A percentile compares a stretch with the other conserved stretches of the same genome.
Evolutionary conservation across 1,284 basidiomycete genomes (phyloP).

Genomic region (Lentinula novae-zelandiae): DNA sequence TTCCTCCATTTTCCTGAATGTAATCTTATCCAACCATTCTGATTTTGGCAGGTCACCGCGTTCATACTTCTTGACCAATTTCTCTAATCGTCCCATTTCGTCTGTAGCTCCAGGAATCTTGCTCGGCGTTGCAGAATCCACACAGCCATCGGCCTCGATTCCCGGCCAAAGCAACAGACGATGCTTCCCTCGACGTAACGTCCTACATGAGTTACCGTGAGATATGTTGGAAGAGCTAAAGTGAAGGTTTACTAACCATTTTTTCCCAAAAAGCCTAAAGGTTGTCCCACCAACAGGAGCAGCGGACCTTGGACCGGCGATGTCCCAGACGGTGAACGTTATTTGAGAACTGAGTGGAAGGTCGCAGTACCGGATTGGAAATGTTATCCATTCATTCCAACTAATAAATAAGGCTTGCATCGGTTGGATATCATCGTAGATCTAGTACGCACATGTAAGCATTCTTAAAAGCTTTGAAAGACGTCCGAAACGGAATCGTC

Average conservation of each 20-base stretch:
- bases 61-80: constrained; percentile 96
- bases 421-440: background rate
- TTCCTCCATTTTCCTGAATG: constrained; percentile 92
- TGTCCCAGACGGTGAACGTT: constrained; percentile 94
- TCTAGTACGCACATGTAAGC: constrained; percentile 59
- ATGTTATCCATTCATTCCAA: constrained; percentile 93
- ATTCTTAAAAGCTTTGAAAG: constrained; percentile 89
- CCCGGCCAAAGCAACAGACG: constrained; percentile 82
- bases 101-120: constrained; percentile 70
- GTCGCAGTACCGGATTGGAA: constrained; percentile 91
- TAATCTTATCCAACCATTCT: constrained; percentile 94
- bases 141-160: constrained; percentile 80
- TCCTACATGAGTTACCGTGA: constrained; percentile 45
- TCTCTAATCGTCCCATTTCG: constrained; percentile 93
- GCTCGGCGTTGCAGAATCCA: constrained; percentile 82
- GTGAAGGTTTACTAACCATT: constrained; percentile 55
- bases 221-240: background rate
- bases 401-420: constrained; percentile 34
- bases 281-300: constrained; percentile 88
- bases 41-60: constrained; percentile 90
- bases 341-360: constrained; percentile 86
- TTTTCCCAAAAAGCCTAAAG: constrained; percentile 87
- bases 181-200: constrained; percentile 88
- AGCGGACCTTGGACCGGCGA: constrained; percentile 72
- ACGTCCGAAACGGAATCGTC: constrained; percentile 86